phyloP scores from a whole-genome alignment of 106 monocot species.

The Allium cepa region DNA sequence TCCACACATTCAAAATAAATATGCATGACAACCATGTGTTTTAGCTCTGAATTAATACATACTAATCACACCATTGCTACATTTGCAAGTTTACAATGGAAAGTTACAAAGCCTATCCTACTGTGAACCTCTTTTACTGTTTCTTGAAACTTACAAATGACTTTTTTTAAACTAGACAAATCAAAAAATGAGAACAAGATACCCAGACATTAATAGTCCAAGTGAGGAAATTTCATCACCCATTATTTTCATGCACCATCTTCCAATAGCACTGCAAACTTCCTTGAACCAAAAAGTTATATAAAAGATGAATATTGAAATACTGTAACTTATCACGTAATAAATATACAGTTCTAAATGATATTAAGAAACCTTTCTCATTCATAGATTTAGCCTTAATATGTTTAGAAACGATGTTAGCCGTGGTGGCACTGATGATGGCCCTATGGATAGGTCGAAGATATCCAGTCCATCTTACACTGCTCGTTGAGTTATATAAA shows the following conservation, averaged over 20 bases:
- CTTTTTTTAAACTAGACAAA: neutral
- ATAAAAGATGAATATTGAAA: neutral
- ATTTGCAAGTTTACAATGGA: too few species aligned
- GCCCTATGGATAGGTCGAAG: slow-evolving; percentile 13
- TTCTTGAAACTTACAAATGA: too few species aligned
- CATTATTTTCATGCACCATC: slow-evolving; percentile 55
- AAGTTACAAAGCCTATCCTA: too few species aligned
- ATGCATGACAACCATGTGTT: too few species aligned
- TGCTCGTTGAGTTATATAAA: slow-evolving; percentile 5
- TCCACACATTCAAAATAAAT: too few species aligned
- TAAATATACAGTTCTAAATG: slow-evolving; percentile 7
- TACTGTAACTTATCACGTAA: neutral
- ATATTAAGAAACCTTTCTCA: slow-evolving; percentile 32
- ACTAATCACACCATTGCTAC: too few species aligned
- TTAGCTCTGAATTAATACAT: too few species aligned
- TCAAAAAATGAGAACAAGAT: neutral
- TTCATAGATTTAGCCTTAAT: slow-evolving; percentile 42
- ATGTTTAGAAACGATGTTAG: slow-evolving; percentile 56
- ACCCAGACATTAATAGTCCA: slow-evolving; percentile 62
- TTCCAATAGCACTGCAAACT: slow-evolving; percentile 30
- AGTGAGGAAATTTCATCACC: slow-evolving; percentile 10
- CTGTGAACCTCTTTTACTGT: too few species aligned
- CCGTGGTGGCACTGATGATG: slow-evolving; percentile 39
- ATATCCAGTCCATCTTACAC: too few species aligned
- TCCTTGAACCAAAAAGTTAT: slow-evolving; percentile 31